Conservation (phyloP, 2,329 filamentous ascomycete species). For the Xylaria digitata region DNA sequence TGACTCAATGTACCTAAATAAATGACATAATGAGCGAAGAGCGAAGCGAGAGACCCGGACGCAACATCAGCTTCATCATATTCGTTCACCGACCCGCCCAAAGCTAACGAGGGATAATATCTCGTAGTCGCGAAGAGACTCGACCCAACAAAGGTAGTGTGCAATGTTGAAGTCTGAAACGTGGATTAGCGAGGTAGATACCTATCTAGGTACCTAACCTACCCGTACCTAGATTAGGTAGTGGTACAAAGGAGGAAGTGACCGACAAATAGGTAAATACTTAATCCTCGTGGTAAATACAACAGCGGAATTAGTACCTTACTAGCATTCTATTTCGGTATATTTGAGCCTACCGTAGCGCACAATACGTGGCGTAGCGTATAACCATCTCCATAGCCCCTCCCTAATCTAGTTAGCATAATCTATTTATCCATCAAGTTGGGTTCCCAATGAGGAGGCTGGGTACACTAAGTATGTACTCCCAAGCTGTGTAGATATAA, state of each 20-base stretch:
- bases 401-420: too few species aligned
- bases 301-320: not conserved
- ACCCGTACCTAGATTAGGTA: too few species aligned
- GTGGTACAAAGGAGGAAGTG: too few species aligned
- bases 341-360: not conserved
- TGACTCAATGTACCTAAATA: not conserved
- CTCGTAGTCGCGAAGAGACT: slow-evolving; percentile 7
- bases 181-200: not conserved
- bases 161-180: slow-evolving; percentile 13
- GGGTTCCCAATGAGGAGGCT: too few species aligned
- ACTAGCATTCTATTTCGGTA: not conserved
- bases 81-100: not conserved
- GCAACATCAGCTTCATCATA: slow-evolving; percentile 7
- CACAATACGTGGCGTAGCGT: not conserved
- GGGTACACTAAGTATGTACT: too few species aligned
- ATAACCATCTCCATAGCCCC: too few species aligned
- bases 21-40: slow-evolving; percentile 8
- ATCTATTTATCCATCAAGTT: too few species aligned
- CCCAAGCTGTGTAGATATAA: too few species aligned
- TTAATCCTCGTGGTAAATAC: not conserved
- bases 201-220: too few species aligned
- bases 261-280: slow-evolving; percentile 11
- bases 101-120: slow-evolving; percentile 1
- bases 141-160: slow-evolving; percentile 2
- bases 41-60: slow-evolving; percentile 3